Base-by-base conservation (phyloP, 2,329 filamentous ascomycete species). In the Chaetomium globosum region DNA sequence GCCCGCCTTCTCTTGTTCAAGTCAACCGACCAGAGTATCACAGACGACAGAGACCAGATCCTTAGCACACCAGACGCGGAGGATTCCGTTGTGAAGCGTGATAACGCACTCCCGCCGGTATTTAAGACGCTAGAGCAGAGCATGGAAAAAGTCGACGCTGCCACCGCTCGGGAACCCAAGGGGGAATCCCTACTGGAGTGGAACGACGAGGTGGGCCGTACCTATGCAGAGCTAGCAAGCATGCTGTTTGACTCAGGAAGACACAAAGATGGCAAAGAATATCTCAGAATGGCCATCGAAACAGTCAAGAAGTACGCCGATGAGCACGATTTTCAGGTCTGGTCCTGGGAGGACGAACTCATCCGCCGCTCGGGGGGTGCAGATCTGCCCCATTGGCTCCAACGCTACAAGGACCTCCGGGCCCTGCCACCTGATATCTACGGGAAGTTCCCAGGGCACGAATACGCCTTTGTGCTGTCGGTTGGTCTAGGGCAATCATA, bases 301-400 rank as follows among this genome's bases (percentile, higher is more conserved):
- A 13, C n/a, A 7, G 2, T 8, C 8, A 53, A 43, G 21, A n/a
- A 13, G 19, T 4, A 16, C 21, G 48, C n/a, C 3, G 16, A 30
- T 6, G n/a, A 13, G 21, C n/a, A 52, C 19, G 21, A 60, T 4
- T 19, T 60, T 13, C n/a, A 28, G 31, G 12, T 60, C 49, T 60
- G 58, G 58, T 12, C 30, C 12, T 28, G n/a, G 58, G 58, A 60
- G 7, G 49, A 60, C 48, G 58, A 60, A 19, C 49, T 53, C 30
- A 28, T 10, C 7, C 48, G 28, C 21, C 58, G 10, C 1, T 28
- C 21, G 4, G 49, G 33, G 9, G 36, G 26, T 4, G 36, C 5
- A 4, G 36, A 61, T 28, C 6, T 56, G 9, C 16, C 10, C 9
- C n/a, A 61, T 19, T 61, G 59, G 59, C 2, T 4, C 33, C 9